These are phyloP conservation scores for Calocybe cyanea DNA, from an alignment of 768 basidiomycete species.

Conservation along the genomic window DNA sequence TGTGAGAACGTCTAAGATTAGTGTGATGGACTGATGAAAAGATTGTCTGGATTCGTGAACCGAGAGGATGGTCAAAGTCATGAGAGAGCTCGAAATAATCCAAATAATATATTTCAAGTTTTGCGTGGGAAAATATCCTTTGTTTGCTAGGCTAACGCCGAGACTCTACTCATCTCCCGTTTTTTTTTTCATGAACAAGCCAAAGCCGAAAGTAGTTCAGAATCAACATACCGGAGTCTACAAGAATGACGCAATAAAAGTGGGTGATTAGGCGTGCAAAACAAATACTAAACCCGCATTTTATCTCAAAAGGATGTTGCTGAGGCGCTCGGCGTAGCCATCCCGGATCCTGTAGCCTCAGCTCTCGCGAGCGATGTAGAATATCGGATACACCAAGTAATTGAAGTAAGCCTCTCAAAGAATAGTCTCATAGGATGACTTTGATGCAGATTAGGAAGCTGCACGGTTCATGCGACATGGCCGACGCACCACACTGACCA, in stretches of 20 bases:
- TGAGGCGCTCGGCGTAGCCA: constrained; percentile 77
- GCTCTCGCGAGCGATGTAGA: constrained; percentile 94
- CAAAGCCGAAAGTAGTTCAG: constrained; percentile 44
- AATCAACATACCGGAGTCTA: constrained; percentile 57
- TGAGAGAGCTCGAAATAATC: too few relatives aligned
- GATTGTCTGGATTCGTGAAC: too few relatives aligned
- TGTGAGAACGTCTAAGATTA: too few relatives aligned
- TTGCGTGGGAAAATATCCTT: background rate
- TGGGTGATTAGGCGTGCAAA: constrained; percentile 24
- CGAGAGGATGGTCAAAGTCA: too few relatives aligned
- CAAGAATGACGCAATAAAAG: constrained; percentile 62
- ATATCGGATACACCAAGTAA: constrained; percentile 91
- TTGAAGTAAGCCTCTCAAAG: constrained; percentile 57
- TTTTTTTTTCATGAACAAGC: constrained; percentile 42
- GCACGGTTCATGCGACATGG: constrained; percentile 96
- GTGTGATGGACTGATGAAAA: too few relatives aligned
- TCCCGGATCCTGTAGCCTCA: constrained; percentile 77
- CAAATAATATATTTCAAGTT: too few relatives aligned
- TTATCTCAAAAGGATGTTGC: constrained; percentile 70
- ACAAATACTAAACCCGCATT: background rate
- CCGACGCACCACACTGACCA: constrained; percentile 83
- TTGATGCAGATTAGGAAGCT: constrained; percentile 63
- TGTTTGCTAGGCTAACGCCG: background rate
- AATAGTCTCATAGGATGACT: background rate
- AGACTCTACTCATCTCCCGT: background rate